Evolutionary conservation across 2,329 filamentous ascomycete species (phyloP).

Genomic region (Calonectria crousiana): DNA sequence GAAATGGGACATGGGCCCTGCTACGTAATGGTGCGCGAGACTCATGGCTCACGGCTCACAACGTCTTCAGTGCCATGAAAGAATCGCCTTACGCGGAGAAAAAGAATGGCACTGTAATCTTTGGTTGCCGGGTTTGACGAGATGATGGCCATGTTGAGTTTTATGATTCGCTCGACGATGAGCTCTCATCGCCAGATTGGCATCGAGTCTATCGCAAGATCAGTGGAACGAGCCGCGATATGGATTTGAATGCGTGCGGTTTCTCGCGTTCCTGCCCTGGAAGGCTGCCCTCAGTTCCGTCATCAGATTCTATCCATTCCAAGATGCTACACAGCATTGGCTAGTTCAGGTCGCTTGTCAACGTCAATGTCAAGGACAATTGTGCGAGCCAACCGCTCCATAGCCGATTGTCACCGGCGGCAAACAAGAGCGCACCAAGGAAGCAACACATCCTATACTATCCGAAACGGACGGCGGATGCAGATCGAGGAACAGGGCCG

Average conservation of each 20-base stretch:
- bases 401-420: background rate
- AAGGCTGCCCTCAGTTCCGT: background rate
- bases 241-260: background rate
- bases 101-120: background rate
- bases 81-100: conserved; percentile 3
- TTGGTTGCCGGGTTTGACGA: background rate
- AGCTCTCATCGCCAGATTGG: background rate
- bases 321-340: background rate
- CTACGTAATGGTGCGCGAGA: conserved; percentile 7
- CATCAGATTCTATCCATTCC: background rate
- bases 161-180: background rate
- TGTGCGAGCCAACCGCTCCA: background rate
- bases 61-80: background rate
- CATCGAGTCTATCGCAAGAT: background rate
- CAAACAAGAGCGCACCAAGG: background rate
- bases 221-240: background rate
- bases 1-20: conserved; percentile 8
- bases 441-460: background rate
- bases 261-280: conserved; percentile 7
- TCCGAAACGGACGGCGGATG: conserved; percentile 13
- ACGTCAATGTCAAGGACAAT: background rate
- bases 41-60: conserved; percentile 1
- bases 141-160: background rate
- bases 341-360: background rate
- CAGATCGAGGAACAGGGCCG: background rate